phyloP scores from a whole-genome alignment of 148 eudicot species.

The Cornus suecica region DNA sequence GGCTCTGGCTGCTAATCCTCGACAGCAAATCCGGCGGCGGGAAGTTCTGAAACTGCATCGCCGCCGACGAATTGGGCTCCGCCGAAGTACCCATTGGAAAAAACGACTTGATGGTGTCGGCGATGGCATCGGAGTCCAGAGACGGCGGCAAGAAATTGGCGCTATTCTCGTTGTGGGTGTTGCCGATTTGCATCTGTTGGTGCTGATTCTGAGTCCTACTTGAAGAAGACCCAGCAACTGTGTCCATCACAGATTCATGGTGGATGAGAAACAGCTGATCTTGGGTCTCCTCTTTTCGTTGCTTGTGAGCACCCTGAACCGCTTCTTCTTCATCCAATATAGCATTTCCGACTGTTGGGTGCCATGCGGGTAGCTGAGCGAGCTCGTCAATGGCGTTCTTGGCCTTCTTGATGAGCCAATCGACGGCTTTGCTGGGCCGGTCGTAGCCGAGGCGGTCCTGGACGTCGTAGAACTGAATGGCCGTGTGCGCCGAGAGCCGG shows the following conservation, averaged over 20 bases:
- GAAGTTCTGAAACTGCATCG: slow-evolving; percentile 50
- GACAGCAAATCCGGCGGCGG: slow-evolving; percentile 37
- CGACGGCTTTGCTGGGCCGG: slow-evolving; percentile 89
- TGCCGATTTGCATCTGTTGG: slow-evolving; percentile 11
- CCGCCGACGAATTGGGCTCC: slow-evolving; percentile 29
- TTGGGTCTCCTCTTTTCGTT: neutral
- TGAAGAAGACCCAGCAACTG: slow-evolving; percentile 9
- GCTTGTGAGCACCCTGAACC: neutral
- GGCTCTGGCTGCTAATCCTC: slow-evolving; percentile 49
- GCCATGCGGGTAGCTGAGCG: slow-evolving; percentile 76
- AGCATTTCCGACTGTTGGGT: slow-evolving; percentile 36
- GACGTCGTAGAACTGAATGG: slow-evolving; percentile 87
- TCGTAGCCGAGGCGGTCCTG: slow-evolving; percentile 88
- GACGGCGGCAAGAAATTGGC: slow-evolving; percentile 65
- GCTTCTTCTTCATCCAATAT: slow-evolving; percentile 4
- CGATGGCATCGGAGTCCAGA: slow-evolving; percentile 68
- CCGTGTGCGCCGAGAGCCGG: slow-evolving; percentile 78
- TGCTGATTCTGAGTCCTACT: slow-evolving; percentile 13
- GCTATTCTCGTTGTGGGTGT: slow-evolving; percentile 16
- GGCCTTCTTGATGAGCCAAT: slow-evolving; percentile 88
- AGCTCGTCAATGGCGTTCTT: slow-evolving; percentile 81
- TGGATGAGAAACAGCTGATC: neutral
- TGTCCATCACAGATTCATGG: neutral
- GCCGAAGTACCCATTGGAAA: slow-evolving; percentile 60
- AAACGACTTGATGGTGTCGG: slow-evolving; percentile 80